Conservation (phyloP, 2,329 filamentous ascomycete genomes). For the Colletotrichum noveboracense region DNA sequence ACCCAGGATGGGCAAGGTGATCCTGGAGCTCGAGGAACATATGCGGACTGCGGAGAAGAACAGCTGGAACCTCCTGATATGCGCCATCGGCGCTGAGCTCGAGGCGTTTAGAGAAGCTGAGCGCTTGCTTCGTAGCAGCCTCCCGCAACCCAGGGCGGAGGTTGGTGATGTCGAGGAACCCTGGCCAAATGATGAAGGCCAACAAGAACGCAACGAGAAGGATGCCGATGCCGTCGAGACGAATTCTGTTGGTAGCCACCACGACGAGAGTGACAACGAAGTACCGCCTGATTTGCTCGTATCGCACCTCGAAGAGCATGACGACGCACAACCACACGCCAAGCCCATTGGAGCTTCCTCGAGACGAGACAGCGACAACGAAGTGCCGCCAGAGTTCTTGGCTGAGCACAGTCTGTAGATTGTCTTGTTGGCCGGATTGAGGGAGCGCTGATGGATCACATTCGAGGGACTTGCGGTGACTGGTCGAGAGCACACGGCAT, state of each 20-base stretch:
- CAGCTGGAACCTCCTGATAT: conserved; percentile 77
- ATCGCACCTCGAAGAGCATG: conserved; percentile 33
- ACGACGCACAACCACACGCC: conserved; percentile 25
- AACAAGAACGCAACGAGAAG: neutral
- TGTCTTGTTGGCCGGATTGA: neutral
- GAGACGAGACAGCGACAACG: conserved; percentile 48
- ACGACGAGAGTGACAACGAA: conserved; percentile 44
- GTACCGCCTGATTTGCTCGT: conserved; percentile 47
- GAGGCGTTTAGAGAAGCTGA: conserved; percentile 69
- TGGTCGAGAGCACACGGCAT: neutral
- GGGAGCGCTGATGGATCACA: neutral
- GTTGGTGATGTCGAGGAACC: conserved; percentile 25
- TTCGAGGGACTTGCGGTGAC: neutral
- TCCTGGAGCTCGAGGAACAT: conserved; percentile 59
- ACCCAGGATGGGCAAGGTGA: conserved; percentile 60
- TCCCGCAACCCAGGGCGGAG: conserved; percentile 27
- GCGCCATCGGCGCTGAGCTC: conserved; percentile 76
- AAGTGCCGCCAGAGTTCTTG: conserved; percentile 58
- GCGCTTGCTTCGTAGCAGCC: conserved; percentile 52
- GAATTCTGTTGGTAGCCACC: neutral
- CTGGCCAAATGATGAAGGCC: conserved; percentile 15
- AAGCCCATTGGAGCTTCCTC: neutral
- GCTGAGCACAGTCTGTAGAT: conserved; percentile 41
- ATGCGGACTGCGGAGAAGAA: conserved; percentile 62
- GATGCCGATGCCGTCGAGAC: neutral